These are phyloP conservation scores for Calvatia gigantea DNA, from an alignment of 768 basidiomycete species.

Conservation along the genomic window DNA sequence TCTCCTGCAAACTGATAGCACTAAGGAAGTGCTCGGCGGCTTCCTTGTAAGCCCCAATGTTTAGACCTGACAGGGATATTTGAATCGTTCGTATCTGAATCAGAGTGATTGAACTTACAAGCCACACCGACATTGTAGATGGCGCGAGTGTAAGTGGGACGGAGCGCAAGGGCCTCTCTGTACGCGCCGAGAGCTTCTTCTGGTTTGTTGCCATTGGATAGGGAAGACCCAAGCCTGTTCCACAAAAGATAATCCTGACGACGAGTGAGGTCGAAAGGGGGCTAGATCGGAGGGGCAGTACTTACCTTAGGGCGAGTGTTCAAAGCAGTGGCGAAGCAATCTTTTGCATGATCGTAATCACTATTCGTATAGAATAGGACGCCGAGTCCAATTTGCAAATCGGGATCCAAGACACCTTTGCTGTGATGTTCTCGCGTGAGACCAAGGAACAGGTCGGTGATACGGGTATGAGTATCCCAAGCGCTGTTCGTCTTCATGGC, in stretches of 20 bases:
- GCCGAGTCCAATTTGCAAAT: constrained; percentile 91
- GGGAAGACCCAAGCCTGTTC: constrained; percentile 92
- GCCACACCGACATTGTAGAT: constrained; percentile 98
- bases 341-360: constrained; percentile 86
- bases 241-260: constrained; percentile 85
- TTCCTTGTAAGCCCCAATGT: constrained; percentile 93
- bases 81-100: constrained; percentile 1
- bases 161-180: constrained; percentile 81
- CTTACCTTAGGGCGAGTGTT: constrained; percentile 63
- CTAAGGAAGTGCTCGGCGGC: constrained; percentile 95
- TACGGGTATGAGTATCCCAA: constrained; percentile 80
- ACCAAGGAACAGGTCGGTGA: constrained; percentile 80
- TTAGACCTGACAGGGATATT: constrained; percentile 60
- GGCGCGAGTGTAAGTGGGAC: constrained; percentile 95
- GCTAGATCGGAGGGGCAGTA: background rate
- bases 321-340: constrained; percentile 91
- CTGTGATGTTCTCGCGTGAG: constrained; percentile 83
- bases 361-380: constrained; percentile 87
- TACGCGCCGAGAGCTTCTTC: constrained; percentile 93
- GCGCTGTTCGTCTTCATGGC: constrained; percentile 53
- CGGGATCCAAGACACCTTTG: constrained; percentile 72
- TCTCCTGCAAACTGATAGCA: constrained; percentile 76
- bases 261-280: background rate
- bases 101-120: constrained; percentile 50
- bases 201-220: constrained; percentile 92